A percentile compares a stretch with the other conserved stretches of the same genome.
phyloP scores from a whole-genome alignment of 2,329 filamentous ascomycete species.

The Fulvia fulva region DNA sequence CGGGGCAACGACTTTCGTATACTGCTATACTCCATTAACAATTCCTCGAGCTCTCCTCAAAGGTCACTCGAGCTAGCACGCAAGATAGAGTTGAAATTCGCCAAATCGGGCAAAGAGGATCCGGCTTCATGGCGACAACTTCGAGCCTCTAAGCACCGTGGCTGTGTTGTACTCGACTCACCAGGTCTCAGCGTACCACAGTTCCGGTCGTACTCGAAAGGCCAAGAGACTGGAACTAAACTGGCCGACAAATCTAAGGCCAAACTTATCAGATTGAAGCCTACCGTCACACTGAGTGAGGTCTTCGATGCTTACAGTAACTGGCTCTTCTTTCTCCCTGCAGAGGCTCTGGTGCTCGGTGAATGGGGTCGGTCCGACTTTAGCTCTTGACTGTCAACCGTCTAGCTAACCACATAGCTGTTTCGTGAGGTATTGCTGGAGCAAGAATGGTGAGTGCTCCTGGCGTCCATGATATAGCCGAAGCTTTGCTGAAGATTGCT shows the following conservation, averaged over 20 bases:
- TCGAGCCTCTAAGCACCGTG: not conserved
- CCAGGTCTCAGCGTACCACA: not conserved
- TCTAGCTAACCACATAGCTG: too few relatives aligned
- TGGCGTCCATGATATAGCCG: too few relatives aligned
- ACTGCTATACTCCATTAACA: not conserved
- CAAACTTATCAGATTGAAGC: not conserved
- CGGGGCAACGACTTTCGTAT: not conserved
- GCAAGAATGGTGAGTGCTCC: too few relatives aligned
- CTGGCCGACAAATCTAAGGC: too few relatives aligned
- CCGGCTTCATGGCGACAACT: not conserved
- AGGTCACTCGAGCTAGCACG: not conserved
- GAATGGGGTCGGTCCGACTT: not conserved
- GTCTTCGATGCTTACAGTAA: not conserved
- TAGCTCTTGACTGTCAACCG: too few relatives aligned
- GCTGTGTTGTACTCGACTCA: not conserved
- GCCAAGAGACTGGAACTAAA: too few relatives aligned
- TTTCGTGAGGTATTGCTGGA: too few relatives aligned
- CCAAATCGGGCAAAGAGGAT: not conserved
- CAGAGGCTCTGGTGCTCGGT: not conserved
- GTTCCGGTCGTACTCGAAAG: too few relatives aligned
- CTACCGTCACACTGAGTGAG: not conserved
- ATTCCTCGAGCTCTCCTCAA: not conserved
- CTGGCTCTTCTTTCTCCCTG: not conserved
- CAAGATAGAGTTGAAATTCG: not conserved
- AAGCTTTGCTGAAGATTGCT: too few relatives aligned